phyloP scores from a whole-genome alignment of 2,329 filamentous ascomycete species.

The Fusarium protoensiforme region DNA sequence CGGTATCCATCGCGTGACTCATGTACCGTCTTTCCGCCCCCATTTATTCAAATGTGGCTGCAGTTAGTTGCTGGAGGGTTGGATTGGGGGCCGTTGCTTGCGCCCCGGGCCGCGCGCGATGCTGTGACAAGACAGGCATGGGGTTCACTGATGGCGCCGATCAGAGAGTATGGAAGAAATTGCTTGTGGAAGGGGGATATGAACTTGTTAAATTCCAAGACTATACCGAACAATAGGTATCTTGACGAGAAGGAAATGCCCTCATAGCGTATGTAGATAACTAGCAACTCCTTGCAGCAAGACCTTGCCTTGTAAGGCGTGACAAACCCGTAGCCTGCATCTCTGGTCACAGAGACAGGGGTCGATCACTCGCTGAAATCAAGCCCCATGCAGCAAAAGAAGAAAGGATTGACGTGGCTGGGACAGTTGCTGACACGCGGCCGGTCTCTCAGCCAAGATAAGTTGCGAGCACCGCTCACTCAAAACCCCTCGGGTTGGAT shows the following conservation, averaged over 20 bases:
- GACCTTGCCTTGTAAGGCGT: not conserved
- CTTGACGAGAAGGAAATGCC: not conserved
- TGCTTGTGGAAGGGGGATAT: not conserved
- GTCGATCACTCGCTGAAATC: not conserved
- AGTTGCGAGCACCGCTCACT: not conserved
- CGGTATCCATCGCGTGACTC: not conserved
- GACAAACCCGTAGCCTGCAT: not conserved
- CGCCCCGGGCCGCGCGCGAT: not conserved
- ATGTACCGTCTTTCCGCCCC: not conserved
- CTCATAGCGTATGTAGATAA: not conserved
- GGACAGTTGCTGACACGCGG: not conserved
- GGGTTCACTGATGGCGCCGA: not conserved
- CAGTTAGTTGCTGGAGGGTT: not conserved
- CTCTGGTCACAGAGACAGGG: not conserved
- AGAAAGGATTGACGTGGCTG: not conserved
- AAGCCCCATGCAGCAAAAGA: not conserved
- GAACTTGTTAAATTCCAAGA: not conserved
- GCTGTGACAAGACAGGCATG: not conserved
- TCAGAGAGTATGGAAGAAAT: not conserved
- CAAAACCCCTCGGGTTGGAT: not conserved
- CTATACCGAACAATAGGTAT: not conserved
- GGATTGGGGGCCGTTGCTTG: not conserved
- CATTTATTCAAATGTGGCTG: not conserved
- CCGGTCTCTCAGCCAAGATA: not conserved
- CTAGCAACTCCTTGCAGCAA: not conserved